phyloP scores from a whole-genome alignment of 2,329 filamentous ascomycete species.

The Cordyceps militaris region DNA sequence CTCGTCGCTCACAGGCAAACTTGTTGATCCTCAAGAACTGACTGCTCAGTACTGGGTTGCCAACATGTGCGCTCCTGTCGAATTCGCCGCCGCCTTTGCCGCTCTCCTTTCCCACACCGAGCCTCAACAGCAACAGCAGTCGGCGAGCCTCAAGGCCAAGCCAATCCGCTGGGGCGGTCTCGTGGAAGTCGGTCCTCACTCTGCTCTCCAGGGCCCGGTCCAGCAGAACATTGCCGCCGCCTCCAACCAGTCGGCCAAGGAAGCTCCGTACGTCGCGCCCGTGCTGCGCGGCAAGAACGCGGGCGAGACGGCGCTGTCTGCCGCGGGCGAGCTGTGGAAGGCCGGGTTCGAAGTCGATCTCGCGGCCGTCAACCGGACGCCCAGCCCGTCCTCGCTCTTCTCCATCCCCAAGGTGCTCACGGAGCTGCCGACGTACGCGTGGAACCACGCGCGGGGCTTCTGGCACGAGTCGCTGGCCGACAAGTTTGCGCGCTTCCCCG shows the following conservation, averaged over 20 bases:
- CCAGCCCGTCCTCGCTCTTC: background rate
- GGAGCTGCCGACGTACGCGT: background rate
- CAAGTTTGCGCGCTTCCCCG: constrained; percentile 22
- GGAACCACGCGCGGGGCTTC: constrained; percentile 24
- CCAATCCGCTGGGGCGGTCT: constrained; percentile 6
- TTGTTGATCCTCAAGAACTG: background rate
- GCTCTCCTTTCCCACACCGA: background rate
- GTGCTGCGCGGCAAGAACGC: background rate
- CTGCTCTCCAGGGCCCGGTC: constrained; percentile 17
- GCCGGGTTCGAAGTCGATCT: constrained; percentile 36
- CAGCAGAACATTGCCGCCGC: constrained; percentile 14
- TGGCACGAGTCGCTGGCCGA: constrained; percentile 28
- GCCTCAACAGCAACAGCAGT: background rate
- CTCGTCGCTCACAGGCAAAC: background rate
- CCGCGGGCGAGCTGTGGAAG: constrained; percentile 22
- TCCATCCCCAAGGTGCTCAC: background rate
- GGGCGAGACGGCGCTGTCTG: background rate
- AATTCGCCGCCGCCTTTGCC: background rate
- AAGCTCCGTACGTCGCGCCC: background rate
- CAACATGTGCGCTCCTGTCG: background rate
- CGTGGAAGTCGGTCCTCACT: constrained; percentile 22
- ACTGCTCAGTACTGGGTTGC: background rate
- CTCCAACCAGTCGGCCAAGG: constrained; percentile 20
- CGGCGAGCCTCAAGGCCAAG: background rate
- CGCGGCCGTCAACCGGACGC: constrained; percentile 30